Evolutionary conservation across 257 asterid species (phyloP).

Genomic region (Nicotiana undulata): DNA sequence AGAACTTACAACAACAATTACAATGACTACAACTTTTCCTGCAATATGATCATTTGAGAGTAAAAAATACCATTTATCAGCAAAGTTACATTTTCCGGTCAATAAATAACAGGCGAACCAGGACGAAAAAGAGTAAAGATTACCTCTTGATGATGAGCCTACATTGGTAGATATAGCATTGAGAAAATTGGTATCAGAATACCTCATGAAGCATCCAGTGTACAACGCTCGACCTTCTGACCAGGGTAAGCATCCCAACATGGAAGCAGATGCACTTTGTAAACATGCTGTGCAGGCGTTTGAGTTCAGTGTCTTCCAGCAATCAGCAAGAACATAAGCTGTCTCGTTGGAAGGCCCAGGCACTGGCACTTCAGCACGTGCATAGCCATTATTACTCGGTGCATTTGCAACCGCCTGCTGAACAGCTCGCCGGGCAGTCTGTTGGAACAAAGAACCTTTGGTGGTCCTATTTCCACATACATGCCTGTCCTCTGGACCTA

Average conservation of each 20-base stretch:
- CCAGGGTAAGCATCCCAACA: slow-evolving; percentile 49
- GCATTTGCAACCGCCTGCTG: slow-evolving; percentile 37
- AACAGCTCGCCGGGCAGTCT: slow-evolving; percentile 28
- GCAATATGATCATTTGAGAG: not conserved
- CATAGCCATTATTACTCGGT: slow-evolving; percentile 35
- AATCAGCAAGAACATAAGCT: slow-evolving; percentile 50
- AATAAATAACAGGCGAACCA: not conserved
- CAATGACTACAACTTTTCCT: not conserved
- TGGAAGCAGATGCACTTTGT: slow-evolving; percentile 39
- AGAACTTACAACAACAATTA: slow-evolving; percentile 8
- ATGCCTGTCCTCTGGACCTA: slow-evolving; percentile 34
- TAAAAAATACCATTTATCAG: not conserved
- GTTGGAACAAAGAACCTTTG: slow-evolving; percentile 22
- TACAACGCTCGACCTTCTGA: slow-evolving; percentile 59
- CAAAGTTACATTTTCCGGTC: not conserved
- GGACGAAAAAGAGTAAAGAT: not conserved
- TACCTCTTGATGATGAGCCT: slow-evolving; percentile 18
- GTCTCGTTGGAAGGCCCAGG: slow-evolving; percentile 20
- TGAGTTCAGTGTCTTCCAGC: slow-evolving; percentile 50
- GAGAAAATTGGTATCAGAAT: slow-evolving; percentile 54
- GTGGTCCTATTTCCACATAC: slow-evolving; percentile 50
- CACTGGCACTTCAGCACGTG: slow-evolving; percentile 25
- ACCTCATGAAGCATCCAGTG: slow-evolving; percentile 66
- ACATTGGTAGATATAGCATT: slow-evolving; percentile 28
- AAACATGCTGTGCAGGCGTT: slow-evolving; percentile 47